phyloP scores from a whole-genome alignment of 345 rosid species.

The Arabis hirsuta region DNA sequence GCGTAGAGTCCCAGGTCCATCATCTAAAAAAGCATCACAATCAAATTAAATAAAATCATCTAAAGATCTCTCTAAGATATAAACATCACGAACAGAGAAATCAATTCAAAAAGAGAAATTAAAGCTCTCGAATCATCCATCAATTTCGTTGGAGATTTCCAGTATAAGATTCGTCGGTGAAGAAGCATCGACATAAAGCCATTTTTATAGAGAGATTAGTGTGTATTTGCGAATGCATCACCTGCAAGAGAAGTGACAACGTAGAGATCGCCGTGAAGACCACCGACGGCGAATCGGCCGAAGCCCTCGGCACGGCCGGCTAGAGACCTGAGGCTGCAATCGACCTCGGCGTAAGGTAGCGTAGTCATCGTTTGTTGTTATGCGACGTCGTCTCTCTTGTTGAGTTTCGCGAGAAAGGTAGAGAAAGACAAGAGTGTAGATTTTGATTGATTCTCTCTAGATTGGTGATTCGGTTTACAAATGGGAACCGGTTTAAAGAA shows the following conservation, averaged over 20 bases:
- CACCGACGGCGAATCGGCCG: constrained; percentile 70
- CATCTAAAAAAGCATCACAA: constrained; percentile 50
- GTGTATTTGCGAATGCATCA: constrained; percentile 24
- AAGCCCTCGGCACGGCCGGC: constrained; percentile 83
- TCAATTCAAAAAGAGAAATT: background rate
- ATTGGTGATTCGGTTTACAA: too few relatives aligned
- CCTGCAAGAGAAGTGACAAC: constrained; percentile 68
- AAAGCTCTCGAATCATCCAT: background rate
- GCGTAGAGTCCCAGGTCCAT: constrained; percentile 84
- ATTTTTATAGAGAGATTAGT: background rate
- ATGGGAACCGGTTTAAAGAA: too few relatives aligned
- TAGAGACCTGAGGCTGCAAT: constrained; percentile 57
- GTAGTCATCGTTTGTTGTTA: constrained; percentile 44
- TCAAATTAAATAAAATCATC: background rate
- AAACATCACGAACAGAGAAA: background rate
- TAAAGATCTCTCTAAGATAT: background rate
- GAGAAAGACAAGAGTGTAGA: too few relatives aligned
- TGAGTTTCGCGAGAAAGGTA: too few relatives aligned
- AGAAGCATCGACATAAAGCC: background rate
- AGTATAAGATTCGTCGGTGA: constrained; percentile 10
- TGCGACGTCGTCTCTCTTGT: constrained; percentile 25
- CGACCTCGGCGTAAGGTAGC: constrained; percentile 68
- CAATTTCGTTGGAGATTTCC: background rate
- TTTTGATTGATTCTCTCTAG: too few relatives aligned
- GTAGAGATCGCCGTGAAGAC: constrained; percentile 67